A percentile compares a stretch with the other conserved stretches of the same genome.
Conservation (phyloP, 1,284 basidiomycete genomes). For the Butyriboletus appendiculatus region DNA sequence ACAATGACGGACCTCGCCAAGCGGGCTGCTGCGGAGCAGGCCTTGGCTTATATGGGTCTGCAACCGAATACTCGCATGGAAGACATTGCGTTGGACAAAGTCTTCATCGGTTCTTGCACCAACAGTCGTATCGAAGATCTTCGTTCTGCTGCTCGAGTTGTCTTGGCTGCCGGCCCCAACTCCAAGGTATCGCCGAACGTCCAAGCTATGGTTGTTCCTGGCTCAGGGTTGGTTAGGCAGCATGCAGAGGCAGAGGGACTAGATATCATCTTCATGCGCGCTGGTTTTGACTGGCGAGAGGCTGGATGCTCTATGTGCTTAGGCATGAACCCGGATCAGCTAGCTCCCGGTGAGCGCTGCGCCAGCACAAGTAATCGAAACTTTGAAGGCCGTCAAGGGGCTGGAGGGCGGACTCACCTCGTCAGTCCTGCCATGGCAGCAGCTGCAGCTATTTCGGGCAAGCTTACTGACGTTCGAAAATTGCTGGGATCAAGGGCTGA, state of each 20-base stretch:
- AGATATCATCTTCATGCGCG: slow-evolving; percentile 89
- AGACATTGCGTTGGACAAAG: slow-evolving; percentile 87
- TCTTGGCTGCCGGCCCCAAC: slow-evolving; percentile 73
- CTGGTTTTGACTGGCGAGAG: slow-evolving; percentile 97
- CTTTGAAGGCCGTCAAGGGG: slow-evolving; percentile 80
- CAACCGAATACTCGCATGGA: slow-evolving; percentile 82
- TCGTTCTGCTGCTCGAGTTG: slow-evolving; percentile 74
- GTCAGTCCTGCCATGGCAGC: slow-evolving; percentile 96
- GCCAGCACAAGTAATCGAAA: slow-evolving; percentile 97
- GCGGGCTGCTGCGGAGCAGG: slow-evolving; percentile 76
- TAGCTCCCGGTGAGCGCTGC: slow-evolving; percentile 88
- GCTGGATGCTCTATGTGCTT: slow-evolving; percentile 98
- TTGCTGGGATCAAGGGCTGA: slow-evolving; percentile 58
- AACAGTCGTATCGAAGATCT: slow-evolving; percentile 97
- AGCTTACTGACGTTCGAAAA: slow-evolving; percentile 88
- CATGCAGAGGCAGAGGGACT: slow-evolving; percentile 95
- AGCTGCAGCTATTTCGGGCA: slow-evolving; percentile 89
- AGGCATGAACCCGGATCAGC: slow-evolving; percentile 97
- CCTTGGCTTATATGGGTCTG: slow-evolving; percentile 93
- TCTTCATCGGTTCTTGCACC: slow-evolving; percentile 97
- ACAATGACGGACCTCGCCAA: slow-evolving; percentile 66
- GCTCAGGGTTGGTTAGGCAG: slow-evolving; percentile 92
- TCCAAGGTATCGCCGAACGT: slow-evolving; percentile 82
- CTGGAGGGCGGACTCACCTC: slow-evolving; percentile 91
- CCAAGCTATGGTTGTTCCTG: slow-evolving; percentile 94